A percentile compares a stretch with the other conserved stretches of the same genome.
Evolutionary conservation across 306 rosid genomes (phyloP).

Genomic region (Mimosa bimucronata): DNA sequence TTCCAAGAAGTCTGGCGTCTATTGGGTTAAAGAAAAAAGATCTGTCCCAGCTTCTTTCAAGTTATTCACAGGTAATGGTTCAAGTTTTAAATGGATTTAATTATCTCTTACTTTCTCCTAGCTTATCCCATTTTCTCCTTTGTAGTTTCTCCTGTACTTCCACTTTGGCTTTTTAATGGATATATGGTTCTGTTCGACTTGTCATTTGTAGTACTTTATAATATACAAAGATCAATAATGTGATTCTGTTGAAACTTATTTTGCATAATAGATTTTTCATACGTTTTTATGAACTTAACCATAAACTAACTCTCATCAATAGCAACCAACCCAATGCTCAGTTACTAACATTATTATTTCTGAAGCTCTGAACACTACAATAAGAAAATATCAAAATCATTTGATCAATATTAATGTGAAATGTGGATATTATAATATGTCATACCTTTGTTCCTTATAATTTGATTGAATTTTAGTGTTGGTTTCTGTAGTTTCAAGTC

Average conservation of each 20-base stretch:
- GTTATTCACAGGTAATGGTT: constrained; percentile 72
- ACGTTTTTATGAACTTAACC: neutral
- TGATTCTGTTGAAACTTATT: neutral
- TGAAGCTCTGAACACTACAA: too few relatives aligned
- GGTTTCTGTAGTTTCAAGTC: too few relatives aligned
- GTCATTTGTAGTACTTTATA: neutral
- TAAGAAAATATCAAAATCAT: neutral
- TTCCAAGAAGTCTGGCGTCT: constrained; percentile 72
- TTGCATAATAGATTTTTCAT: constrained; percentile 1
- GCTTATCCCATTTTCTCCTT: constrained; percentile 1
- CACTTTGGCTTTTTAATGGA: neutral
- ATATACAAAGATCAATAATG: neutral
- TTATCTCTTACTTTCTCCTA: constrained; percentile 24
- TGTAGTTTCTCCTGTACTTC: neutral
- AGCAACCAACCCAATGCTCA: neutral
- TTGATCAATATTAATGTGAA: neutral
- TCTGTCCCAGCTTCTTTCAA: constrained; percentile 90
- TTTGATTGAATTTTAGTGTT: too few relatives aligned
- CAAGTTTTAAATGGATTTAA: neutral
- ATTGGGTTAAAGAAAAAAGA: constrained; percentile 93
- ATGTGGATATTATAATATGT: too few relatives aligned
- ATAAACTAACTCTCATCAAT: neutral
- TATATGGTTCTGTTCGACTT: neutral
- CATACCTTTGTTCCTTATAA: too few relatives aligned
- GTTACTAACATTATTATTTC: neutral